These are phyloP conservation scores for Trichosanthes truncata DNA, from an alignment of 306 rosid species.

Conservation along the genomic window DNA sequence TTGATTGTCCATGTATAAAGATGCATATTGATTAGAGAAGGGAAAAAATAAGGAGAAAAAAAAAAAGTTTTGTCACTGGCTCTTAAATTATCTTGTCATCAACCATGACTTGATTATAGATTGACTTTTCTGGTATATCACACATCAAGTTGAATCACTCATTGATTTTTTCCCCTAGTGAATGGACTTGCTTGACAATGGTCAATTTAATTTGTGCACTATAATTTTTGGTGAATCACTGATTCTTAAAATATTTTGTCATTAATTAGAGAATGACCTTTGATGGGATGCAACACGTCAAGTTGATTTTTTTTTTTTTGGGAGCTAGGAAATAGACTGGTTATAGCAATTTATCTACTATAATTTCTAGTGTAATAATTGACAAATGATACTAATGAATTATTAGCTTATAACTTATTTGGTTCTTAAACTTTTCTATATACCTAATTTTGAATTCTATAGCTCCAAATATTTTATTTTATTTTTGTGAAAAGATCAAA, in stretches of 20 bases:
- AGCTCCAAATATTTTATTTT: background rate
- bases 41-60: no score
- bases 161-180: background rate
- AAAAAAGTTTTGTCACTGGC: background rate
- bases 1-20: no score
- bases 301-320: background rate
- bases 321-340: background rate
- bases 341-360: no score
- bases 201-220: no score
- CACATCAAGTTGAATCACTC: background rate
- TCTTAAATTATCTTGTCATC: background rate
- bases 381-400: background rate
- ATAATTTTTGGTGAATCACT: no score
- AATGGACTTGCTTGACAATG: background rate
- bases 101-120: background rate
- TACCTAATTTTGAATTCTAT: no score
- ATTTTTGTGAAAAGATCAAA: no score
- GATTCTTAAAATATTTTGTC: background rate
- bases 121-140: background rate
- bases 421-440: no score
- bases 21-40: no score
- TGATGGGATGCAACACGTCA: background rate
- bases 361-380: no score
- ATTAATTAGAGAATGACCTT: background rate
- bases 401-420: no score